phyloP scores from a whole-genome alignment of 2,329 filamentous ascomycete species.

The Fusarium xyrophilum region DNA sequence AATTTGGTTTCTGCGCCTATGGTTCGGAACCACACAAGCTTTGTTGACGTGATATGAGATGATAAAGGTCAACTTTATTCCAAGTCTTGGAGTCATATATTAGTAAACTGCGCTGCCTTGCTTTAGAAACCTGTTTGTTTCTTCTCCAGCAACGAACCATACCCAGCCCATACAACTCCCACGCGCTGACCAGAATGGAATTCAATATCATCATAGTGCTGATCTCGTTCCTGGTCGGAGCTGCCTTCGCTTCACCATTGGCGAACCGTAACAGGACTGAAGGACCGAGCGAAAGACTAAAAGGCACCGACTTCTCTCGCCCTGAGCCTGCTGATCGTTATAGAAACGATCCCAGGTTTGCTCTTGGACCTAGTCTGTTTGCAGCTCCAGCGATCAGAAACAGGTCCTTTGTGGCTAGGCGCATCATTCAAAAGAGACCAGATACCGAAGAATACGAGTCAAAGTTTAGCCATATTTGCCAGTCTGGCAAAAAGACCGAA shows the following conservation, averaged over 20 bases:
- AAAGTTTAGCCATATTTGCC: background rate
- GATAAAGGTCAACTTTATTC: background rate
- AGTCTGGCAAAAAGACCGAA: background rate
- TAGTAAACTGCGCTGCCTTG: background rate
- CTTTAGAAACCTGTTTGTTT: background rate
- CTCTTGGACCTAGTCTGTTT: background rate
- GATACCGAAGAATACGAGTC: background rate
- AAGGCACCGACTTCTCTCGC: background rate
- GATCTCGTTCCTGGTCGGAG: background rate
- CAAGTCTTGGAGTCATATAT: background rate
- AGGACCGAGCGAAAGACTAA: background rate
- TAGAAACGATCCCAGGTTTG: background rate
- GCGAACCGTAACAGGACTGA: background rate
- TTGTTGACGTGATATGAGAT: background rate
- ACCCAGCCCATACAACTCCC: background rate
- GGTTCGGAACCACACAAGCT: background rate
- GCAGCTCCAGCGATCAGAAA: background rate
- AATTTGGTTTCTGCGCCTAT: background rate
- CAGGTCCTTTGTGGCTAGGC: background rate
- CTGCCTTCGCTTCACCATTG: background rate
- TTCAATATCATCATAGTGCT: background rate
- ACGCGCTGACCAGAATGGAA: background rate
- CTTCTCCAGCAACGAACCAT: background rate
- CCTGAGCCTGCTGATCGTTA: background rate
- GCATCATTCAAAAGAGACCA: background rate